A percentile compares a stretch with the other conserved stretches of the same genome.
Conservation (phyloP, 129 eudicot genomes). For the Daucus carota region DNA sequence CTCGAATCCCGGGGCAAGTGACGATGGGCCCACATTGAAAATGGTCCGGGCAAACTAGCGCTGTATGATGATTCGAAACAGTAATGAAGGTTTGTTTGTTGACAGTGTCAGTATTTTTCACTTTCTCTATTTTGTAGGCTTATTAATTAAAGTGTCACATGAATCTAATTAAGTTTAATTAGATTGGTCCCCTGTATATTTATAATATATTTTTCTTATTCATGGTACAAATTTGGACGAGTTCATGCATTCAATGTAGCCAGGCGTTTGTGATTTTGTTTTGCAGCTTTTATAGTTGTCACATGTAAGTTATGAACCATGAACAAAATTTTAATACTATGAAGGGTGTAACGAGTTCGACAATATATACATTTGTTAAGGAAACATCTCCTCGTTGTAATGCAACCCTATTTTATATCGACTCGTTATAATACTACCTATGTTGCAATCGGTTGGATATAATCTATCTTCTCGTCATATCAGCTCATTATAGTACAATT, state of each 20-base stretch:
- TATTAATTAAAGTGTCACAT: background rate
- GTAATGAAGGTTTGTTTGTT: background rate
- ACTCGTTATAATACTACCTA: no score
- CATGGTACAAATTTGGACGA: background rate
- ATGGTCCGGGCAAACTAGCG: background rate
- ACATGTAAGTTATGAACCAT: background rate
- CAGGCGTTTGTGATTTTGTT: background rate
- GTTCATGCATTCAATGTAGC: background rate
- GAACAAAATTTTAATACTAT: no score
- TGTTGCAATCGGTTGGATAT: no score
- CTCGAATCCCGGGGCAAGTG: background rate
- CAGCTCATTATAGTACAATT: no score
- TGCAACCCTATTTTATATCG: no score
- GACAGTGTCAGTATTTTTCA: background rate
- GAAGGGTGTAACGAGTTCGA: no score
- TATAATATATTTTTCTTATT: background rate
- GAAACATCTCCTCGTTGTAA: no score
- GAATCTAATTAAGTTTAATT: background rate
- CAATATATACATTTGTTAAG: no score
- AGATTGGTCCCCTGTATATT: background rate
- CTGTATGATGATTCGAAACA: background rate
- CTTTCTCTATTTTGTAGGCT: background rate
- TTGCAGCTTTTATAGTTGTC: background rate
- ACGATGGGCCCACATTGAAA: background rate
- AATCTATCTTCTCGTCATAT: no score